Evolutionary conservation across 2,329 filamentous ascomycete species (phyloP), one percentile per base, ranked within the genome.

Genomic region (Aspergillus pseudoglaucus): DNA sequence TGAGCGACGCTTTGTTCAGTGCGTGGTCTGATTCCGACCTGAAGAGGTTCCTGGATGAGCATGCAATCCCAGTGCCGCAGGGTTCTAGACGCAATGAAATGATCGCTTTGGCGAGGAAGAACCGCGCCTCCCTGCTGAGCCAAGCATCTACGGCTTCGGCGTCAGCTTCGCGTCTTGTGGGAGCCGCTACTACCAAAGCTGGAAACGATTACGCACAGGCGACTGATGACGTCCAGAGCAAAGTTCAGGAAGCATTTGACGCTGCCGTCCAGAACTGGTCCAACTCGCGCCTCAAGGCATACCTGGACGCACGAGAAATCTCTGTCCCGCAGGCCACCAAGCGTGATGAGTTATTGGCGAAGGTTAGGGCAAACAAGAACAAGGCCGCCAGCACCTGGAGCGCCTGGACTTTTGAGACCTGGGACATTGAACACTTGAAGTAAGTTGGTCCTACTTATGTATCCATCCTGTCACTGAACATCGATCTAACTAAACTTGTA

Each of bases 21-120:
- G 83, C 87, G 3, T 98, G 93, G 93, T 84, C 86, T 61, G 90
- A 96, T 63, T 84, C 80, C 60, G 76, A 95, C 68, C 79, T 98
- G 66, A 97, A 97, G 78, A 85, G 88, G 53, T 97, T 93, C 75
- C 83, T 83, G 47, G 91, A 97, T 74, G 88, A 90, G 78, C 93
- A 97, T 59, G 82, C 83, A 49, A 86, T 98, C 64, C 79, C 79
- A 75, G 88, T 96, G 44, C 93, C 93, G 8, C 91, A 97, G 65
- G 93, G 91, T 42, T 94, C 88, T 63, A 90, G 87, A 76, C 76
- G 82, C 58, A 94, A 96, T 61, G 91, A 98, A 69, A 80, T 97
- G 22, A 77, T 94, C 46, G 90, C 91, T 46, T 80, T 97, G 53
- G 85, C 91, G 54, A 89, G 91, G 65, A 94, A 93, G 77, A 82